phyloP scores from a whole-genome alignment of 768 basidiomycete species.

The Lentinula boryana region DNA sequence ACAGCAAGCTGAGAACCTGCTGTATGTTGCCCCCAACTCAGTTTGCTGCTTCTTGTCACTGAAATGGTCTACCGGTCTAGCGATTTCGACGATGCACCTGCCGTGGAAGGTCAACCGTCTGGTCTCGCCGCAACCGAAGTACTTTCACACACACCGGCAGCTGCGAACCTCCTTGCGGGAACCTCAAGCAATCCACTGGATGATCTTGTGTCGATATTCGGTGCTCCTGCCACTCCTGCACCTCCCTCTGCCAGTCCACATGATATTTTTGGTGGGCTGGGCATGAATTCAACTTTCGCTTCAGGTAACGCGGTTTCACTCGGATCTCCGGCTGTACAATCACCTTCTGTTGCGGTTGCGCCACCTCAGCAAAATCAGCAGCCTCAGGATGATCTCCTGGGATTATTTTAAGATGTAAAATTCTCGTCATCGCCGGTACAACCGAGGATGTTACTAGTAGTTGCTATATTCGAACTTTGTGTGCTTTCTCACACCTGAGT shows the following conservation, averaged over 20 bases:
- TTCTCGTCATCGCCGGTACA: neutral
- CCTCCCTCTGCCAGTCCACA: conserved; percentile 12
- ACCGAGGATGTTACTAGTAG: neutral
- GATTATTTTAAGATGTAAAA: conserved; percentile 34
- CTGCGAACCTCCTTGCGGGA: conserved; percentile 67
- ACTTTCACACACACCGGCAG: conserved; percentile 64
- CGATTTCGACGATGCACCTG: conserved; percentile 79
- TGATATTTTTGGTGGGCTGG: conserved; percentile 11
- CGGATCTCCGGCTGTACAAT: conserved; percentile 18
- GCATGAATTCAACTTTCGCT: conserved; percentile 5
- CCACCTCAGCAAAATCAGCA: conserved; percentile 13
- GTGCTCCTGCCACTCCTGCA: conserved; percentile 27
- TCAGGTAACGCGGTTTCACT: conserved; percentile 13
- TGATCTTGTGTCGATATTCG: conserved; percentile 89
- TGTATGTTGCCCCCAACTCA: conserved; percentile 29
- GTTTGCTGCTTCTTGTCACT: conserved; percentile 3
- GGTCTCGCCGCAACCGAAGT: conserved; percentile 76
- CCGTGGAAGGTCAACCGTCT: conserved; percentile 58
- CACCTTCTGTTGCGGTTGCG: conserved; percentile 21
- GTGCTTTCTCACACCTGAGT: neutral
- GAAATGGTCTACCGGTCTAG: conserved; percentile 15
- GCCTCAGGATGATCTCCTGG: conserved; percentile 43
- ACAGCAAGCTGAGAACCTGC: conserved; percentile 89
- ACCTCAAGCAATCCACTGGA: conserved; percentile 87
- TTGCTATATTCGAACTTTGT: neutral